Percentiles rank a stretch among this genome's conserved stretches.
Conservation (phyloP, 2,329 filamentous ascomycete species). For the Colletotrichum liaoningense region DNA sequence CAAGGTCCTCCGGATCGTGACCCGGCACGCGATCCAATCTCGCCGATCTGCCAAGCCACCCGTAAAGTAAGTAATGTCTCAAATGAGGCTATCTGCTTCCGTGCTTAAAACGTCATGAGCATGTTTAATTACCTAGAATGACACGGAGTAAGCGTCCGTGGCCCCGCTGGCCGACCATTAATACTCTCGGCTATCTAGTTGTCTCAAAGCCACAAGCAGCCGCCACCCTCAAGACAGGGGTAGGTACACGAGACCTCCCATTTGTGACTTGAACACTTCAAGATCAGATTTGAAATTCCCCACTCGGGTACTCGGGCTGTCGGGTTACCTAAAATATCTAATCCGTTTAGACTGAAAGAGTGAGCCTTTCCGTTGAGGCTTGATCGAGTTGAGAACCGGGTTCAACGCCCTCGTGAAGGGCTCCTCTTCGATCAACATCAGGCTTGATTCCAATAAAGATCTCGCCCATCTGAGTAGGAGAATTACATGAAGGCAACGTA, state of each 20-base stretch:
- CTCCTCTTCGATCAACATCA: neutral
- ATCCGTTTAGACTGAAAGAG: neutral
- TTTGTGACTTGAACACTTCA: too few relatives aligned
- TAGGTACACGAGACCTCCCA: too few relatives aligned
- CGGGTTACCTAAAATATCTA: neutral
- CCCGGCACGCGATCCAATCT: slow-evolving; percentile 13
- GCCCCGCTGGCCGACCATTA: neutral
- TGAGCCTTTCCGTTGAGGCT: neutral
- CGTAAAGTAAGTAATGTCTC: neutral
- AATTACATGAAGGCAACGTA: too few relatives aligned
- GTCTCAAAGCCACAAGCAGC: slow-evolving; percentile 6
- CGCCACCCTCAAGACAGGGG: too few relatives aligned
- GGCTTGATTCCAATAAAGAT: neutral
- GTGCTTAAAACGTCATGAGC: neutral
- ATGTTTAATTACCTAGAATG: neutral
- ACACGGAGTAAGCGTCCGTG: too few relatives aligned
- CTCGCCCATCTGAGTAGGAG: neutral
- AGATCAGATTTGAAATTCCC: neutral
- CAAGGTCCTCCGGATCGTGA: neutral
- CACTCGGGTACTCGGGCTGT: neutral
- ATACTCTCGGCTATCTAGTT: neutral
- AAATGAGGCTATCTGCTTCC: neutral
- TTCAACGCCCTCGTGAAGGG: neutral
- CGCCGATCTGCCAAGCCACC: slow-evolving; percentile 14
- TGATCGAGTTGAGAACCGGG: neutral